These are phyloP conservation scores for Ascochyta fabae DNA, from an alignment of 2,329 filamentous ascomycete genomes.

Conservation along the genomic window DNA sequence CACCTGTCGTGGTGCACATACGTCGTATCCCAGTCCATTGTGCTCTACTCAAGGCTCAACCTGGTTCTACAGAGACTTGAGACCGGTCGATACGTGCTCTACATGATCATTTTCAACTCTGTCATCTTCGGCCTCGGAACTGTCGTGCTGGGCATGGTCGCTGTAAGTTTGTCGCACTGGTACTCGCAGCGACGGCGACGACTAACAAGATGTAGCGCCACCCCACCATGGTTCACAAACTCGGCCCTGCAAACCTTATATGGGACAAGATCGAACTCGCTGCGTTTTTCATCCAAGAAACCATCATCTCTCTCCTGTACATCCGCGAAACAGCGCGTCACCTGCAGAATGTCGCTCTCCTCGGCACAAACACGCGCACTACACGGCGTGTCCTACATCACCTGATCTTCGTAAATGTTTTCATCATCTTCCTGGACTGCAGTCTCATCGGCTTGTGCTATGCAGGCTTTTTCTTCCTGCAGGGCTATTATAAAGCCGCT, in stretches of 20 bases:
- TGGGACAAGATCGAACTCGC: constrained; percentile 52
- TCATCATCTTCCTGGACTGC: constrained; percentile 51
- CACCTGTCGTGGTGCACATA: constrained; percentile 63
- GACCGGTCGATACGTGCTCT: constrained; percentile 51
- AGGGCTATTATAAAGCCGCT: constrained; percentile 48
- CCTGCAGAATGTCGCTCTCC: constrained; percentile 33
- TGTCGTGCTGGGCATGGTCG: constrained; percentile 59
- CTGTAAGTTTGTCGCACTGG: constrained; percentile 38
- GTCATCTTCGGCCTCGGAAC: constrained; percentile 61
- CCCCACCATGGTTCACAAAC: constrained; percentile 16
- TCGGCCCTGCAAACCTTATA: constrained; percentile 18
- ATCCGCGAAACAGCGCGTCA: constrained; percentile 58
- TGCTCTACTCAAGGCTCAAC: constrained; percentile 67
- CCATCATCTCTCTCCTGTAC: constrained; percentile 52
- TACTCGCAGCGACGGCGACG: background rate
- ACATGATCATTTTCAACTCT: constrained; percentile 63
- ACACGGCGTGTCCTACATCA: constrained; percentile 33
- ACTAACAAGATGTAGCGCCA: constrained; percentile 24
- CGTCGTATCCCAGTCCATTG: constrained; percentile 65
- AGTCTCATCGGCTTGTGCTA: constrained; percentile 50
- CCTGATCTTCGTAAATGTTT: constrained; percentile 49
- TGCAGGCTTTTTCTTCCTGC: constrained; percentile 47
- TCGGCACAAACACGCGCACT: constrained; percentile 18
- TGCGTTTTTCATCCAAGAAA: constrained; percentile 51
- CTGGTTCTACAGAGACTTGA: constrained; percentile 55